These are phyloP conservation scores for Pythium aphanidermatum DNA, from an alignment of 352 stramenopile genomes.

Conservation along the genomic window DNA sequence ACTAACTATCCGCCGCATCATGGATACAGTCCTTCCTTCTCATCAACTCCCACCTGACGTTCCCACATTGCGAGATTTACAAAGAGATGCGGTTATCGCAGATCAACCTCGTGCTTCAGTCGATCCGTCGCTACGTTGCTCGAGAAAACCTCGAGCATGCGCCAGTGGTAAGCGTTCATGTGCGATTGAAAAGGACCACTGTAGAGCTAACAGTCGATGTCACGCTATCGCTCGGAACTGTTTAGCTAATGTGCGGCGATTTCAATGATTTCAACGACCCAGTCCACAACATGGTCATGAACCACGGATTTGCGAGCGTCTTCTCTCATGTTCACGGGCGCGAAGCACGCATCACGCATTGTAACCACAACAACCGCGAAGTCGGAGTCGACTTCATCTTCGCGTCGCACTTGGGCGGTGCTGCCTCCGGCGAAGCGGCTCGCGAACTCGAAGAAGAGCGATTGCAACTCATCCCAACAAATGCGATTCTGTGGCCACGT, in stretches of 20 bases:
- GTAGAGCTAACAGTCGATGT: no score
- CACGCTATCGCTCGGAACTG: no score
- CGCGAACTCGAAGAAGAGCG: constrained; percentile 4
- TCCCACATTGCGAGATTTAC: constrained; percentile 77
- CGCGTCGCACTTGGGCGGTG: constrained; percentile 35
- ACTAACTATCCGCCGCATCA: no score
- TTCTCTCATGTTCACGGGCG: constrained; percentile 69
- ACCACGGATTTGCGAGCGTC: constrained; percentile 67
- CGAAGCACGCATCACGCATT: constrained; percentile 81
- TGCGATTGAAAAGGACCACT: neutral
- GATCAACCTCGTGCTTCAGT: constrained; percentile 71
- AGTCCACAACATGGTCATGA: constrained; percentile 67
- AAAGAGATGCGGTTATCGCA: constrained; percentile 70
- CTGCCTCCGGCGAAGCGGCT: constrained; percentile 1
- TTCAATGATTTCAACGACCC: constrained; percentile 86
- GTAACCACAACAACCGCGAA: constrained; percentile 87
- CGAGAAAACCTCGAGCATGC: constrained; percentile 58
- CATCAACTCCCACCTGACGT: constrained; percentile 83
- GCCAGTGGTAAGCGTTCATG: constrained; percentile 38
- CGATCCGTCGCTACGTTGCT: constrained; percentile 60
- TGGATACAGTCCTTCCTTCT: constrained; percentile 58
- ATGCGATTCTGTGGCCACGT: constrained; percentile 57
- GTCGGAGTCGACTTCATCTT: constrained; percentile 87
- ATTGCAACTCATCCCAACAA: constrained; percentile 48
- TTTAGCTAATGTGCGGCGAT: constrained; percentile 68